Percentiles rank a stretch among this genome's conserved stretches.
phyloP scores from a whole-genome alignment of 73 alveolate genomes.

The Symbiodinium pilosum region DNA sequence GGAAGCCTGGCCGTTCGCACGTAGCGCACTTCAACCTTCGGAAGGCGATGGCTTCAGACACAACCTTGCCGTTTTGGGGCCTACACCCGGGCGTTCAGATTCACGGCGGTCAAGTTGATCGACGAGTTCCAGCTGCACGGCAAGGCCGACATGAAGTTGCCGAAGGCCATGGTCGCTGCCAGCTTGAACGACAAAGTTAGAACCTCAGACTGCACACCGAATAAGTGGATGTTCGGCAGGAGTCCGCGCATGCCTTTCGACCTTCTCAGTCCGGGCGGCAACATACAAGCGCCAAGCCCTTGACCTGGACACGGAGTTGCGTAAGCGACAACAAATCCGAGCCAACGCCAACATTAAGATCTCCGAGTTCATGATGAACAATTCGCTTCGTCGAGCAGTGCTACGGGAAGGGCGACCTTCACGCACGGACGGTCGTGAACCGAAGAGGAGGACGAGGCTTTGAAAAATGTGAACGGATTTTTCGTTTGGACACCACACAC shows the following conservation, averaged over 20 bases:
- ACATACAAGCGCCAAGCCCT: not conserved
- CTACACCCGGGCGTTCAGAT: constrained; percentile 12
- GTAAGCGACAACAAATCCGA: not conserved
- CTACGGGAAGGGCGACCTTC: constrained; percentile 14
- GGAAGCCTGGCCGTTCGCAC: too few relatives aligned
- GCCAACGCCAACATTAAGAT: not conserved
- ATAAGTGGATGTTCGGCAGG: not conserved
- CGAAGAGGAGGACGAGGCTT: not conserved
- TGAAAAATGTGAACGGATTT: not conserved
- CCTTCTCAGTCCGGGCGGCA: not conserved
- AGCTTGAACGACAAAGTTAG: not conserved
- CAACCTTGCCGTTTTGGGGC: too few relatives aligned
- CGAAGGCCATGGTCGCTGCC: not conserved
- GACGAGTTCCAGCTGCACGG: not conserved
- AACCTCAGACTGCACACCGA: not conserved
- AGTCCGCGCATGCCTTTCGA: not conserved
- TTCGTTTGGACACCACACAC: not conserved
- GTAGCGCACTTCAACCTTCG: too few relatives aligned
- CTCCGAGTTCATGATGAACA: not conserved
- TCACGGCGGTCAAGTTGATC: not conserved
- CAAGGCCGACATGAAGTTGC: not conserved
- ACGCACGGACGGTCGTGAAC: not conserved
- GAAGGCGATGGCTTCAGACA: too few relatives aligned
- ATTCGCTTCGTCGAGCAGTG: not conserved
- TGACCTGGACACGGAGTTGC: not conserved